Percentiles rank a stretch among this genome's conserved stretches.
Conservation (phyloP, 2,329 filamentous ascomycete genomes). For the Trichoderma breve region DNA sequence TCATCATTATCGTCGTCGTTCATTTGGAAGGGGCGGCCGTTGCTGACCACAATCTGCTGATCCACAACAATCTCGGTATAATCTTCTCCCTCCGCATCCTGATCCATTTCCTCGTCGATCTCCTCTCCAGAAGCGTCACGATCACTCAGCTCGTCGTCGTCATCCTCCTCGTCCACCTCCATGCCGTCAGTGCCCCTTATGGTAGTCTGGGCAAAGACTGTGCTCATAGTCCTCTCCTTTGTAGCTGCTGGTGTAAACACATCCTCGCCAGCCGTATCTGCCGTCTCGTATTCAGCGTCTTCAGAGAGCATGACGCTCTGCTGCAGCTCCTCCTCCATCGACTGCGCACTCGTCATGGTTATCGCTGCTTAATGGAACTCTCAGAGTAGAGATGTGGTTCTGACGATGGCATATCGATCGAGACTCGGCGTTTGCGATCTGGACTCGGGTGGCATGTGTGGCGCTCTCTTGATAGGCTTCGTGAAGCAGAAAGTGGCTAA, state of each 20-base stretch:
- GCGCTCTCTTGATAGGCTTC: constrained; percentile 12
- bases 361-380: constrained; percentile 29
- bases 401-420: constrained; percentile 33
- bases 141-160: constrained; percentile 39
- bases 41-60: constrained; percentile 29
- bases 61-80: constrained; percentile 35
- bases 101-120: constrained; percentile 36
- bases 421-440: constrained; percentile 25
- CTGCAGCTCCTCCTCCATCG: constrained; percentile 58
- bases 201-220: neutral
- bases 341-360: constrained; percentile 51
- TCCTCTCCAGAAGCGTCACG: constrained; percentile 43
- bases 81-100: constrained; percentile 41
- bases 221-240: neutral
- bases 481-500: constrained; percentile 19
- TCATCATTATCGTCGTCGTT: constrained; percentile 23
- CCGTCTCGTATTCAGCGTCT: constrained; percentile 43
- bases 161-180: constrained; percentile 29
- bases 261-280: constrained; percentile 33
- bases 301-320: constrained; percentile 54
- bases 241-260: constrained; percentile 27
- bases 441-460: constrained; percentile 28
- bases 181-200: neutral
- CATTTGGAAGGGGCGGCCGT: constrained; percentile 26
- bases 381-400: constrained; percentile 19